phyloP scores from a whole-genome alignment of 768 basidiomycete species.

The Leccinum subgranulosum region DNA sequence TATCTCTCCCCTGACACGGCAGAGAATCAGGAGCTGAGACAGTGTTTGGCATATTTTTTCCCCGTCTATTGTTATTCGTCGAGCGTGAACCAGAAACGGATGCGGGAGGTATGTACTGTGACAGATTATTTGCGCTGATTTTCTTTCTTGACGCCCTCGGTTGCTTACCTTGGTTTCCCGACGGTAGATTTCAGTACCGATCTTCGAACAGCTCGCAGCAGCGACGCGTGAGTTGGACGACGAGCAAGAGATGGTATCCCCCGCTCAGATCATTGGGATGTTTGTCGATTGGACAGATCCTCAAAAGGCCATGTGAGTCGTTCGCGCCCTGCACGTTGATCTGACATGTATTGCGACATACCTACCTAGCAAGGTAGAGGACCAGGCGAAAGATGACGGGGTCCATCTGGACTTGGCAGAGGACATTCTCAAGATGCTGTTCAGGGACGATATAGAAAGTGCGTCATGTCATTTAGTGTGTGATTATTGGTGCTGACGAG shows the following conservation, averaged over 20 bases:
- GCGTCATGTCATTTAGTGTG: constrained; percentile 22
- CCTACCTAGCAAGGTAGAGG: constrained; percentile 37
- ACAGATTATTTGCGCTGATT: neutral
- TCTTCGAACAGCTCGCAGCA: constrained; percentile 58
- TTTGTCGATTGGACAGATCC: constrained; percentile 90
- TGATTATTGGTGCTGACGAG: neutral
- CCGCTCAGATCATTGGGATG: constrained; percentile 72
- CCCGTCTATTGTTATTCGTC: constrained; percentile 85
- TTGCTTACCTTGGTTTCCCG: neutral
- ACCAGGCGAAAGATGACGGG: constrained; percentile 35
- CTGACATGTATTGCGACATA: neutral
- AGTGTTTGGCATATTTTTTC: constrained; percentile 85
- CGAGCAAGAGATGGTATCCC: constrained; percentile 68
- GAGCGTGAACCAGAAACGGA: constrained; percentile 63
- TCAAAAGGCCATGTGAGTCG: constrained; percentile 57
- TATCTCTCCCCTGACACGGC: constrained; percentile 81
- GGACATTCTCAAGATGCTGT: constrained; percentile 47
- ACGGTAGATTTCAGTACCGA: constrained; percentile 63
- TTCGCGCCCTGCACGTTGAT: constrained; percentile 6
- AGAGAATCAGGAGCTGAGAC: constrained; percentile 79
- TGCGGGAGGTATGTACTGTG: constrained; percentile 44
- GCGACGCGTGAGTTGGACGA: constrained; percentile 66
- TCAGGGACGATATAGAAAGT: constrained; percentile 53
- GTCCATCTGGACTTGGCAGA: constrained; percentile 57
- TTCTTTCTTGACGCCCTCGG: neutral